phyloP scores from a whole-genome alignment of 371 early-diverging fungal species.

The Apophysomyces trapeziformis region DNA sequence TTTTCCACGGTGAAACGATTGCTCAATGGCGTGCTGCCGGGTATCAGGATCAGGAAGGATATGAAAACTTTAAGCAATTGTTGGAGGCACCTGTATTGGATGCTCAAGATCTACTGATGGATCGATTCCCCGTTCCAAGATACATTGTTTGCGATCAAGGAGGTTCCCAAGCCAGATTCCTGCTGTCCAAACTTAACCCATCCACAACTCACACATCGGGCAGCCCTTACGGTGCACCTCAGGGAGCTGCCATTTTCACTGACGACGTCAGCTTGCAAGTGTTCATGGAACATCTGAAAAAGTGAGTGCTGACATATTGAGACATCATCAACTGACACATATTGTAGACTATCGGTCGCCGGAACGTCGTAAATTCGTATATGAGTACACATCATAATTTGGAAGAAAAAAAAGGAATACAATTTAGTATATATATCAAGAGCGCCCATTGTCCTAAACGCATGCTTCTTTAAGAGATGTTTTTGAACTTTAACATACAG shows the following conservation, averaged over 20 bases:
- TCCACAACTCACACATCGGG: slow-evolving; percentile 92
- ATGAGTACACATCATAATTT: slow-evolving; percentile 9
- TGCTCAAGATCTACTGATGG: slow-evolving; percentile 90
- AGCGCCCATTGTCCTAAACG: too few relatives aligned
- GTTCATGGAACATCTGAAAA: slow-evolving; percentile 96
- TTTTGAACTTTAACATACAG: too few relatives aligned
- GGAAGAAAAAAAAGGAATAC: too few relatives aligned
- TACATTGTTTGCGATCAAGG: slow-evolving; percentile 98
- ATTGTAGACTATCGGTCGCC: slow-evolving; percentile 50
- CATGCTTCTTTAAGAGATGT: too few relatives aligned
- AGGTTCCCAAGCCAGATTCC: slow-evolving; percentile 99
- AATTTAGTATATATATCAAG: too few relatives aligned
- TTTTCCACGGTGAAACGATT: slow-evolving; percentile 55
- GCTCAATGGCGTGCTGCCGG: slow-evolving; percentile 74
- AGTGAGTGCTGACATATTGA: slow-evolving; percentile 48
- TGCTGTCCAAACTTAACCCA: slow-evolving; percentile 98
- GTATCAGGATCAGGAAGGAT: slow-evolving; percentile 55
- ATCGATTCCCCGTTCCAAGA: slow-evolving; percentile 98
- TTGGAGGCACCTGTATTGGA: slow-evolving; percentile 90
- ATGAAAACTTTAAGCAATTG: slow-evolving; percentile 88
- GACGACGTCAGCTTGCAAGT: slow-evolving; percentile 98
- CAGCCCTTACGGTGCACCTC: slow-evolving; percentile 66
- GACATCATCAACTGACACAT: not conserved
- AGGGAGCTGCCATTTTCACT: slow-evolving; percentile 91
- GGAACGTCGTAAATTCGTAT: slow-evolving; percentile 41